Evolutionary conservation across 768 basidiomycete species (phyloP).

Genomic region (Cytidiella melzeri): DNA sequence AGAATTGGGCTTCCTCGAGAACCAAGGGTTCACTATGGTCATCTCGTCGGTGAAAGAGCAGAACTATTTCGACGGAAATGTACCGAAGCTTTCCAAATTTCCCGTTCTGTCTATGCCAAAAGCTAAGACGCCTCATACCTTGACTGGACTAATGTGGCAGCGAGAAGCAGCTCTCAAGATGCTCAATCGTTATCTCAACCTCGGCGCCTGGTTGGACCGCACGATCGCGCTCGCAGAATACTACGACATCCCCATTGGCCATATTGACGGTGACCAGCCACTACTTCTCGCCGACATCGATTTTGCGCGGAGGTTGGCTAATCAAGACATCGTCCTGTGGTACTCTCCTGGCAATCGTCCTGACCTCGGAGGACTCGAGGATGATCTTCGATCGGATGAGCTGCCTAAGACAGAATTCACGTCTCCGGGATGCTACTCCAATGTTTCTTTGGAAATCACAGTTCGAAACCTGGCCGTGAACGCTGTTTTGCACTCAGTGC

Average conservation of each 20-base stretch:
- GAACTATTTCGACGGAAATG: conserved; percentile 68
- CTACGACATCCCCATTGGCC: conserved; percentile 89
- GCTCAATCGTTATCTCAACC: conserved; percentile 72
- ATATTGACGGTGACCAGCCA: conserved; percentile 86
- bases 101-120: conserved; percentile 86
- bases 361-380: conserved; percentile 90
- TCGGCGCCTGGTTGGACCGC: conserved; percentile 77
- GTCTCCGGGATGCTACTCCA: conserved; percentile 81
- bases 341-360: conserved; percentile 89
- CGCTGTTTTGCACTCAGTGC: conserved; percentile 86
- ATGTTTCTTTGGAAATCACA: conserved; percentile 86
- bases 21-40: conserved; percentile 67
- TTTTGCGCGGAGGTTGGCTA: conserved; percentile 80
- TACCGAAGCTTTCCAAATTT: conserved; percentile 73
- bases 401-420: conserved; percentile 80
- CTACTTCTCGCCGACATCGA: conserved; percentile 85
- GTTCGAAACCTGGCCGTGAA: conserved; percentile 92
- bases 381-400: conserved; percentile 76
- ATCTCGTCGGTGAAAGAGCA: conserved; percentile 85
- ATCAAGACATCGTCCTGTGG: conserved; percentile 92
- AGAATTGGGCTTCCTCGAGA: conserved; percentile 73
- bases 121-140: conserved; percentile 62
- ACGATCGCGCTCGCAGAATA: conserved; percentile 78
- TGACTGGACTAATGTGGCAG: conserved; percentile 89
- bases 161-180: conserved; percentile 75